A percentile compares a stretch with the other conserved stretches of the same genome.
phyloP scores from a whole-genome alignment of 805 yeast genomes.

The Nakazawaea sp. region DNA sequence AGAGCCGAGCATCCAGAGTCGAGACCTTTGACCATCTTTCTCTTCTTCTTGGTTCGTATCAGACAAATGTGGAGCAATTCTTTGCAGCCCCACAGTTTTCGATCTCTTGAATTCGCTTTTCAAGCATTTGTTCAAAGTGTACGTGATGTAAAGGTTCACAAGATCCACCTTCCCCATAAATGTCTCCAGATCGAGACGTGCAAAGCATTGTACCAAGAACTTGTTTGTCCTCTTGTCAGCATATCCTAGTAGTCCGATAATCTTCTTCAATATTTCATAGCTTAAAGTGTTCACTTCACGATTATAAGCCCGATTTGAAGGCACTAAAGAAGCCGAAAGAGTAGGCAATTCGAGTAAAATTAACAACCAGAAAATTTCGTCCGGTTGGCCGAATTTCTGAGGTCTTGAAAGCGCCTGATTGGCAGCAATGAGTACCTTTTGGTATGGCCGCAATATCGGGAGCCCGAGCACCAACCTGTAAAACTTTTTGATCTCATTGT shows the following conservation, averaged over 20 bases:
- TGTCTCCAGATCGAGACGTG: conserved; percentile 31
- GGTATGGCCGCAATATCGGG: conserved; percentile 58
- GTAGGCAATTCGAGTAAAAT: conserved; percentile 67
- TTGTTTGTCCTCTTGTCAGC: conserved; percentile 31
- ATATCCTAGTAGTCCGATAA: conserved; percentile 61
- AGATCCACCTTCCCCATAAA: conserved; percentile 56
- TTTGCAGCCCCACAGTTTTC: neutral
- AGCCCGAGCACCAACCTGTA: conserved; percentile 40
- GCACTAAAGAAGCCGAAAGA: conserved; percentile 39
- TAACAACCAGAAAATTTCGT: conserved; percentile 50
- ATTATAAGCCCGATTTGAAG: conserved; percentile 16
- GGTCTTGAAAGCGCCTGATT: conserved; percentile 43
- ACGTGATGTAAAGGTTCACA: conserved; percentile 71
- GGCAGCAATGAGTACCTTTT: conserved; percentile 44
- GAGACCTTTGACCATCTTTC: neutral
- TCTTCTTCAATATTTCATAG: conserved; percentile 65
- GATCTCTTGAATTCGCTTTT: neutral
- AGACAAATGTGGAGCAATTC: neutral
- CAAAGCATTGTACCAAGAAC: conserved; percentile 47
- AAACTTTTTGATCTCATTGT: conserved; percentile 35
- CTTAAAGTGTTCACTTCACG: conserved; percentile 49
- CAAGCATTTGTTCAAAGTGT: conserved; percentile 44
- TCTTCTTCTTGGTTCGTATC: conserved; percentile 1
- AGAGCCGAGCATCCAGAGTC: neutral
- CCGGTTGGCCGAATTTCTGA: conserved; percentile 30